Percentiles rank a stretch among this genome's conserved stretches.
Conservation (phyloP, 352 stramenopile species). For the Pythium brassicae region DNA sequence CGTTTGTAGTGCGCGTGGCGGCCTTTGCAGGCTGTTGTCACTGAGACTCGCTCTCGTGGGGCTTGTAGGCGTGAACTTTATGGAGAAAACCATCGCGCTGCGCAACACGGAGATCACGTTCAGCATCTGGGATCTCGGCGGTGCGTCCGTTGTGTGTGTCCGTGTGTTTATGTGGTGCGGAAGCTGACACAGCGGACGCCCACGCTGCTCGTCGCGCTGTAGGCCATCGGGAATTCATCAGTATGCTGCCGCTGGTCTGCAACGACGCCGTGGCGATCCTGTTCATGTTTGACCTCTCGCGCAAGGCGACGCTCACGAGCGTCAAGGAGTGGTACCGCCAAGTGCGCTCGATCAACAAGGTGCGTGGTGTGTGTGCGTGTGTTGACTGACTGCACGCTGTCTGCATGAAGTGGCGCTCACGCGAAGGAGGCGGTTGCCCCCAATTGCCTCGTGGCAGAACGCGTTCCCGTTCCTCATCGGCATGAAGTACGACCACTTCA, state of each 20-base stretch:
- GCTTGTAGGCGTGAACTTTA: conserved; percentile 89
- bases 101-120: conserved; percentile 95
- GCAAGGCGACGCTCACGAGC: conserved; percentile 89
- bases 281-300: conserved; percentile 95
- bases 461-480: conserved; percentile 92
- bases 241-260: conserved; percentile 93
- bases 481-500: conserved; percentile 95
- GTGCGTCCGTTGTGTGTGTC: conserved; percentile 15
- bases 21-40: too few relatives aligned
- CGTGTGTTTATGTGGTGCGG: too few relatives aligned
- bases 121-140: conserved; percentile 93
- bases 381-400: background rate
- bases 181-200: too few relatives aligned
- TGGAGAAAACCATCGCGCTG: conserved; percentile 94
- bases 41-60: background rate
- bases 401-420: background rate
- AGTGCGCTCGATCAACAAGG: conserved; percentile 89
- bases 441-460: conserved; percentile 46
- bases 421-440: background rate
- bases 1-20: background rate
- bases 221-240: conserved; percentile 92
- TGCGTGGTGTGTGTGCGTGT: conserved; percentile 10
- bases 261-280: conserved; percentile 93
- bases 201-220: too few relatives aligned
- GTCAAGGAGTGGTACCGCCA: conserved; percentile 93